These are phyloP conservation scores for Parachaetomium inaequale DNA, from an alignment of 495 filamentous ascomycete genomes.

Conservation along the genomic window DNA sequence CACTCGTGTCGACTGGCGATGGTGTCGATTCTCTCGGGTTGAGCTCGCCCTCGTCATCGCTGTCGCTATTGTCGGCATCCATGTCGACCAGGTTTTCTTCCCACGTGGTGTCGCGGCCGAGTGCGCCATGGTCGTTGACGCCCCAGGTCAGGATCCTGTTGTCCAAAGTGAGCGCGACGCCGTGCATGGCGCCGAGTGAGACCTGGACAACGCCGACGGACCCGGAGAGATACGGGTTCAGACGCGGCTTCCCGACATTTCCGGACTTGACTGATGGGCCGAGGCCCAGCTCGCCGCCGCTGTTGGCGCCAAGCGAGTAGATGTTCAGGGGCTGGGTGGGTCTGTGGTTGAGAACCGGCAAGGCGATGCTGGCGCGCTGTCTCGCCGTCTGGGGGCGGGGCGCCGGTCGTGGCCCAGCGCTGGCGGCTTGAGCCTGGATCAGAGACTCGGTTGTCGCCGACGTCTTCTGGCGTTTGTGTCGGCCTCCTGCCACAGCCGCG, in stretches of 20 bases:
- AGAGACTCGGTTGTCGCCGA: background rate
- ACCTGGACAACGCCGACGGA: slow-evolving; percentile 54
- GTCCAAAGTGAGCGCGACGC: slow-evolving; percentile 59
- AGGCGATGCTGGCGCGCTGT: background rate
- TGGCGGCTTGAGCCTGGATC: background rate
- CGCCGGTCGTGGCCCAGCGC: background rate
- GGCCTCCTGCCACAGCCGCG: background rate
- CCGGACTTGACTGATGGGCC: slow-evolving; percentile 11
- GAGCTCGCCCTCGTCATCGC: slow-evolving; percentile 46
- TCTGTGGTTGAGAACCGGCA: background rate
- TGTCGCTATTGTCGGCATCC: slow-evolving; percentile 44
- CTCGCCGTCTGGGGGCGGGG: background rate
- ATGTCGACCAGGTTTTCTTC: slow-evolving; percentile 51
- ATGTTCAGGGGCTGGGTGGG: slow-evolving; percentile 13
- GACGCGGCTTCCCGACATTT: slow-evolving; percentile 1
- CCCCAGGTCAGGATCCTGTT: slow-evolving; percentile 69
- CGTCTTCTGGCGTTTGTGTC: slow-evolving; percentile 4
- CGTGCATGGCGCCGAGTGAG: slow-evolving; percentile 65
- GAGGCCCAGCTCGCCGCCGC: slow-evolving; percentile 14
- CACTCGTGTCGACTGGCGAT: slow-evolving; percentile 42
- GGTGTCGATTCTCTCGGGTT: slow-evolving; percentile 61
- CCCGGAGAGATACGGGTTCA: slow-evolving; percentile 4
- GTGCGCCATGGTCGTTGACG: slow-evolving; percentile 64
- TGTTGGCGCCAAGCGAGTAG: slow-evolving; percentile 21
- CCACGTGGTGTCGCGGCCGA: slow-evolving; percentile 59